Base-by-base conservation (phyloP, 495 filamentous ascomycete genomes). In the Immersiella caudata region DNA sequence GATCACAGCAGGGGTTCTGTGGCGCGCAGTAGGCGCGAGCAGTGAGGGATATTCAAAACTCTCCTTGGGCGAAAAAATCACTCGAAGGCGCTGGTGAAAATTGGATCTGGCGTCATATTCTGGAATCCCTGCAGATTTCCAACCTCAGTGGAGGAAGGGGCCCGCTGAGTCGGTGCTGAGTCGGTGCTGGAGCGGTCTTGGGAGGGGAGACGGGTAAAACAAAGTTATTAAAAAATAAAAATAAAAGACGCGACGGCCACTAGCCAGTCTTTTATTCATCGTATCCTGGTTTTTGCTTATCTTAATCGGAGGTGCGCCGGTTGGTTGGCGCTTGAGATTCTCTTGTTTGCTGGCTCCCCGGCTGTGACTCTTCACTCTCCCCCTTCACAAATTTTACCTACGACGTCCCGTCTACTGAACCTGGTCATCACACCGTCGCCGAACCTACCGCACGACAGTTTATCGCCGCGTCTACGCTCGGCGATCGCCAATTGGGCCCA, bases 401-500 rank as follows among this genome's bases (percentile, higher is more conserved):
- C 40, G 16, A 33, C 49, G 14, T 56, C 50, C 29, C n/a, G n/a
- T 25, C 62, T 57, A 20, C 64, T 29, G 33, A 33, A 9, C 29
- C 26, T n/a, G 18, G 18, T 25, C 18, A 8, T n/a, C 50, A 4
- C 20, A 24, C 36, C 59, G 27, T 62, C 59, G 26, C 26, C 25
- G 26, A 9, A 27, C 25, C 18, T 25, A 59, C 26, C 26, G 26
- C 27, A 16, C 57, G 22, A 50, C 62, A 33, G 57, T 35, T 59
- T 6, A 46, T 46, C 40, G 40, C 16, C 40, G 40, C 40, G 40
- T 46, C 16, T 46, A 46, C 40, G 40, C 40, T 46, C 40, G 40
- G 40, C 40, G 68, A 70, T 66, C 65, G 65, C 66, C 74, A 71
- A 79, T 75, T 71, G 67, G 70, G 68, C 71, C 66, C 49, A 77